Conservation (phyloP, 2,329 filamentous ascomycete genomes). For the Neodidymelliopsis sp. region DNA sequence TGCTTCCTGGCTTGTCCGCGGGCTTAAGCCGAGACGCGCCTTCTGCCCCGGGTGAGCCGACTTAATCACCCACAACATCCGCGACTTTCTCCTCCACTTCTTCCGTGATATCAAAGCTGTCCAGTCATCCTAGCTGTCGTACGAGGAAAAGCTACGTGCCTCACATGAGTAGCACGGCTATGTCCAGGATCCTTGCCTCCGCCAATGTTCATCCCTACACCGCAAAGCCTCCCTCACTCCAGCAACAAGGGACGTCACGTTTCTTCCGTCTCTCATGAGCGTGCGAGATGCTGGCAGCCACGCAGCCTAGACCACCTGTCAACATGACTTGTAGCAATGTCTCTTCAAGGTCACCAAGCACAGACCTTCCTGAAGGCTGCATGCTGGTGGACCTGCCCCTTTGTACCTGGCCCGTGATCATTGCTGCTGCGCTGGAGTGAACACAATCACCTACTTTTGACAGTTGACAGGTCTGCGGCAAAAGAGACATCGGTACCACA, state of each 20-base stretch:
- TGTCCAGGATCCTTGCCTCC: conserved; percentile 8
- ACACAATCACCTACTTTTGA: conserved; percentile 29
- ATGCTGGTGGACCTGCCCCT: conserved; percentile 2
- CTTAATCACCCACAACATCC: neutral
- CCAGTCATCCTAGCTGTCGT: too few species aligned
- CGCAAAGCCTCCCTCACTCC: conserved; percentile 12
- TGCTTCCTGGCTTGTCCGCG: conserved; percentile 23
- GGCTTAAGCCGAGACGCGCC: conserved; percentile 1
- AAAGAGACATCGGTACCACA: conserved; percentile 15
- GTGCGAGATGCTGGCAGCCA: conserved; percentile 11
- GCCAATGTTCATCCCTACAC: neutral
- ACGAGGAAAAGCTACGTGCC: too few species aligned
- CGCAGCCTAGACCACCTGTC: conserved; percentile 12
- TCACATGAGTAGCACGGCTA: neutral
- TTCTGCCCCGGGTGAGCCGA: conserved; percentile 6
- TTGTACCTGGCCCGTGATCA: conserved; percentile 3
- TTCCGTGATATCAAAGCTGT: neutral
- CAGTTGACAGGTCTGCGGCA: conserved; percentile 31
- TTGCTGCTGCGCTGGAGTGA: conserved; percentile 2
- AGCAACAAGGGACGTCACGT: conserved; percentile 11
- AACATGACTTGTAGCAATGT: neutral
- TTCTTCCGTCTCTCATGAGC: conserved; percentile 2
- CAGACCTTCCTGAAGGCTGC: neutral
- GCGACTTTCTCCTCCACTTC: conserved; percentile 3
- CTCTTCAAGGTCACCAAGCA: neutral